Conservation (phyloP, 1,284 basidiomycete genomes). For the Fomes fomentarius region DNA sequence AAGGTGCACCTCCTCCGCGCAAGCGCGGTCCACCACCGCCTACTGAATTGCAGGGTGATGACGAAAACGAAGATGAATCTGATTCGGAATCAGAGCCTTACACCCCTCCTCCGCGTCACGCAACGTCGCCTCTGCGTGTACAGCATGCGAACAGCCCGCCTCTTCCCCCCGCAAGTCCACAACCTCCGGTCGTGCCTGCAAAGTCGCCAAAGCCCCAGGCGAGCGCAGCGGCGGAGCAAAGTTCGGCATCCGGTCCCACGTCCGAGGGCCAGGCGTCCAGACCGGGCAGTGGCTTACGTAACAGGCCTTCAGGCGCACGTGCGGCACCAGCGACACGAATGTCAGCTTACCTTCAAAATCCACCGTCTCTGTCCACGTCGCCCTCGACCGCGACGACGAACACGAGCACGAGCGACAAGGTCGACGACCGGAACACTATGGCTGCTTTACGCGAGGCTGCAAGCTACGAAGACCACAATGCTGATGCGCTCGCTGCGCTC, state of each 20-base stretch:
- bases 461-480: conserved; percentile 50
- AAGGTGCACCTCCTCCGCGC: conserved; percentile 20
- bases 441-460: conserved; percentile 9
- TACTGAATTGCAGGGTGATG: conserved; percentile 5
- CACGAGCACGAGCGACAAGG: conserved; percentile 10
- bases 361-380: conserved; percentile 20
- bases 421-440: conserved; percentile 24
- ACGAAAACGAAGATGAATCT: conserved; percentile 30
- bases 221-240: background rate
- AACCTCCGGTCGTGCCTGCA: conserved; percentile 21
- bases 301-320: conserved; percentile 80
- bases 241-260: background rate
- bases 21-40: conserved; percentile 24
- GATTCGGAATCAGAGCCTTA: conserved; percentile 30
- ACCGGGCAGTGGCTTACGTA: conserved; percentile 29
- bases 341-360: conserved; percentile 27
- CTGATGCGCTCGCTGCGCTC: conserved; percentile 77
- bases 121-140: conserved; percentile 25
- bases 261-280: conserved; percentile 22
- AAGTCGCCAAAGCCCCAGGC: conserved; percentile 12
- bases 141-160: conserved; percentile 25
- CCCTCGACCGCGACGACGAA: conserved; percentile 25
- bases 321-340: conserved; percentile 52
- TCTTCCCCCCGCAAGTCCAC: conserved; percentile 10
- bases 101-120: conserved; percentile 25